phyloP scores from a whole-genome alignment of 306 rosid genomes.

The Pyrus bretschneideri region DNA sequence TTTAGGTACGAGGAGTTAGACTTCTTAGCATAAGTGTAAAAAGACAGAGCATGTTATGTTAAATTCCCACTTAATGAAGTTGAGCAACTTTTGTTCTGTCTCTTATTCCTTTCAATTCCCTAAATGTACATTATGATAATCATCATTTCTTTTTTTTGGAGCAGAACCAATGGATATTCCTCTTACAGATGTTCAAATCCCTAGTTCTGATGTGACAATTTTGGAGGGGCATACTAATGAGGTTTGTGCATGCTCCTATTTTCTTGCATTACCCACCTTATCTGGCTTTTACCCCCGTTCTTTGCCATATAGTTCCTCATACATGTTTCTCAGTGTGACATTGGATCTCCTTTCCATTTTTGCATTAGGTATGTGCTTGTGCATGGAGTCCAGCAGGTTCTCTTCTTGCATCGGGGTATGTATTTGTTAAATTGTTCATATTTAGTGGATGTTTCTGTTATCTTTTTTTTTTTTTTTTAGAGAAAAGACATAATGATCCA shows the following conservation, averaged over 20 bases:
- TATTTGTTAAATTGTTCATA: not conserved
- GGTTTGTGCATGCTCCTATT: constrained; percentile 42
- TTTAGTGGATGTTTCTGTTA: not conserved
- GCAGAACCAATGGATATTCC: constrained; percentile 75
- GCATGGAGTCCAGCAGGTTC: constrained; percentile 97
- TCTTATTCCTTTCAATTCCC: not conserved
- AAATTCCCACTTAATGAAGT: not conserved
- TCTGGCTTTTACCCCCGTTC: not conserved
- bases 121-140: not conserved
- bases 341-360: constrained; percentile 23
- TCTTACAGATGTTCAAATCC: constrained; percentile 54
- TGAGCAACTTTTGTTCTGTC: not conserved
- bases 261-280: not conserved
- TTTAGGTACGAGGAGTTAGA: not conserved
- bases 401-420: constrained; percentile 94
- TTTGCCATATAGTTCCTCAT: constrained; percentile 1
- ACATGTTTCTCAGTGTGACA: constrained; percentile 12
- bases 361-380: constrained; percentile 84
- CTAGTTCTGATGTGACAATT: constrained; percentile 71
- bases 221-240: constrained; percentile 94
- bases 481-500: not conserved
- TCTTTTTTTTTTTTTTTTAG: not conserved
- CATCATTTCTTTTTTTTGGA: constrained; percentile 24
- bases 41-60: not conserved
- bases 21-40: not conserved